Evolutionary conservation across 2,329 filamentous ascomycete species (phyloP), one percentile per base, ranked within the genome.

Genomic region (Pleurostoma richardsiae): DNA sequence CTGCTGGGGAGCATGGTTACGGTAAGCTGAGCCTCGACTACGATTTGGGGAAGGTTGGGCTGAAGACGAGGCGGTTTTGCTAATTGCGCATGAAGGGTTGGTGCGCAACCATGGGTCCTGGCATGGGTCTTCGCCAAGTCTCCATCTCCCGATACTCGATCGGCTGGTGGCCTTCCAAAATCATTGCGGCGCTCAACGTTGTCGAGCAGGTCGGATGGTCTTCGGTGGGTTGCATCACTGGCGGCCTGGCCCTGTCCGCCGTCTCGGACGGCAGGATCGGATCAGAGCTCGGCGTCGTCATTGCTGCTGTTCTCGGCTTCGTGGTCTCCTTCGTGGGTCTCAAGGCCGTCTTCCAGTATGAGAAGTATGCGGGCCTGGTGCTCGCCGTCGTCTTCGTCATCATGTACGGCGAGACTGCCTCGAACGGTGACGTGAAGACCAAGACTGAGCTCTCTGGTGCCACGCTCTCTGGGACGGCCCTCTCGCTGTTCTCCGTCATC

Each of bases 251-350:
- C 1, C 61, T 77, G 28, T 66, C 69, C 3, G 72, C 73, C n/a
- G 69, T 74, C 40, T 68, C 67, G 3, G 59, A 67, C 39, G 69
- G 70, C 28, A 58, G 54, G n/a, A 58, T 80, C 36, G 72, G 68
- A 41, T 65, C 73, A 1, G 66, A 71, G 10, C 68, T 77, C n/a
- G 75, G 76, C 10, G 77, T 82, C 44, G 66, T 78, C 47, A 69
- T 81, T 39, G 68, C 76, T 26, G 69, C 69, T 6, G 57, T 79
- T 10, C 59, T 75, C 19, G 69, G 71, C 4, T 67, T 79, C 39
- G 47, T 75, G 42, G 68, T 80, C 27, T 75, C 74, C 1, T 74
- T 80, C 54, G 68, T 75, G 43, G 77, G 77, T 0, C 70, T 77
- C 53, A 67, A 65, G 52, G 64, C 68, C 26, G 65, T 79, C 40